Evolutionary conservation across 2,329 filamentous ascomycete species (phyloP).

Genomic region (Celoporthe dispersa): DNA sequence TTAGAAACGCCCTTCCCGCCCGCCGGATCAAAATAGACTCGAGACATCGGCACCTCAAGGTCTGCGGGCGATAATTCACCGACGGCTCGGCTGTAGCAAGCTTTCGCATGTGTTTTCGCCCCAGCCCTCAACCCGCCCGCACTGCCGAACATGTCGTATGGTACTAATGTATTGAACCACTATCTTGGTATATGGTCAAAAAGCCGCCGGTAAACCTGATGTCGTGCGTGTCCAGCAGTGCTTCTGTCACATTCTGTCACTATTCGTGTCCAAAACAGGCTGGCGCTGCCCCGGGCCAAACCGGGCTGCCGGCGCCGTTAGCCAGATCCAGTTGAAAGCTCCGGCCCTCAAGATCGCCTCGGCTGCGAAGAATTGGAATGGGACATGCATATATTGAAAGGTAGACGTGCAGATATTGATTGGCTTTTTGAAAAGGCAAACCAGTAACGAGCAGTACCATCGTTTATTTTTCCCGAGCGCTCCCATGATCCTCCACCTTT

Average conservation of each 20-base stretch:
- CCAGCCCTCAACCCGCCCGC: not conserved
- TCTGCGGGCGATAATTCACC: not conserved
- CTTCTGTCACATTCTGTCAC: not conserved
- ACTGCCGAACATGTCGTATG: not conserved
- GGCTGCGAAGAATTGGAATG: not conserved
- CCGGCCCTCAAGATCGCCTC: not conserved
- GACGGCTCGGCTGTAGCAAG: not conserved
- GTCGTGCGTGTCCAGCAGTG: constrained; percentile 1
- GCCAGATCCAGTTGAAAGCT: not conserved
- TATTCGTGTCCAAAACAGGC: constrained; percentile 1
- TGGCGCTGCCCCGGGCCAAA: not conserved
- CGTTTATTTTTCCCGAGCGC: not conserved
- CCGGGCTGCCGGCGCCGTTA: not conserved
- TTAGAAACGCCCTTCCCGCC: not conserved
- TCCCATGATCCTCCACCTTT: too few species aligned
- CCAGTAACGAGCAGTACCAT: not conserved
- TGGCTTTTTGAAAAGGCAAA: not conserved
- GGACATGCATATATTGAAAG: not conserved
- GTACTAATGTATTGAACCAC: not conserved
- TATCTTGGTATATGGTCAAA: not conserved
- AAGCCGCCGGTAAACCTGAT: not conserved
- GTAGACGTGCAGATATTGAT: not conserved
- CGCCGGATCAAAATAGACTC: constrained; percentile 1
- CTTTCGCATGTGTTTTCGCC: not conserved
- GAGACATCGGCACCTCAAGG: not conserved